A percentile compares a stretch with the other conserved stretches of the same genome.
These are phyloP conservation scores for Aspergillus homomorphus DNA, from an alignment of 495 filamentous ascomycete genomes.

Conservation along the genomic window DNA sequence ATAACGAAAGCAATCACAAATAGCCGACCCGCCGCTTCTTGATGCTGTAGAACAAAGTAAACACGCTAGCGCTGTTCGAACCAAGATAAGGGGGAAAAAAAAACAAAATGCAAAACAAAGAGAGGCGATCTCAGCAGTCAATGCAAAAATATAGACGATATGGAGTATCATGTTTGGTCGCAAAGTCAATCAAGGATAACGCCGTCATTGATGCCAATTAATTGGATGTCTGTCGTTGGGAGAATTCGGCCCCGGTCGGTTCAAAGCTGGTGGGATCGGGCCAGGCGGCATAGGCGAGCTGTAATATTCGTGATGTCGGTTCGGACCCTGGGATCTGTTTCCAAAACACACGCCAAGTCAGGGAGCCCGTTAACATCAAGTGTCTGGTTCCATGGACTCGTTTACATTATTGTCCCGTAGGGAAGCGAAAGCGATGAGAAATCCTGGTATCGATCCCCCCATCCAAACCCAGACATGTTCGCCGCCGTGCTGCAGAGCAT, in stretches of 20 bases:
- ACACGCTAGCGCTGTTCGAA: constrained; percentile 39
- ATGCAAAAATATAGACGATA: constrained; percentile 37
- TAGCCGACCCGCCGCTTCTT: constrained; percentile 54
- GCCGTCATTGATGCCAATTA: constrained; percentile 52
- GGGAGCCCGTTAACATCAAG: constrained; percentile 28
- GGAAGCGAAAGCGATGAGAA: constrained; percentile 45
- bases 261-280: constrained; percentile 26
- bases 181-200: constrained; percentile 44
- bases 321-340: constrained; percentile 24
- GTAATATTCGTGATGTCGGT: constrained; percentile 17
- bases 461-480: constrained; percentile 70
- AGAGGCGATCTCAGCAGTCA: constrained; percentile 30
- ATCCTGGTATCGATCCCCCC: constrained; percentile 60
- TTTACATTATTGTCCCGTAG: constrained; percentile 58
- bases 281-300: constrained; percentile 12
- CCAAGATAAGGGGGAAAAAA: constrained; percentile 25
- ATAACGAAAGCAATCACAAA: constrained; percentile 42
- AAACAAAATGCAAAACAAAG: constrained; percentile 23
- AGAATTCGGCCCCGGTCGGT: constrained; percentile 30
- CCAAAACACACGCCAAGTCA: constrained; percentile 27
- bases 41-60: constrained; percentile 38
- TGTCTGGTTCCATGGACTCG: constrained; percentile 23
- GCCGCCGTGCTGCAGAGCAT: constrained; percentile 76
- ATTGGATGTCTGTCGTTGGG: constrained; percentile 31
- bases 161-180: constrained; percentile 52